Evolutionary conservation across 1,284 basidiomycete genomes (phyloP).

Genomic region (Cryptococcus deneoformans): DNA sequence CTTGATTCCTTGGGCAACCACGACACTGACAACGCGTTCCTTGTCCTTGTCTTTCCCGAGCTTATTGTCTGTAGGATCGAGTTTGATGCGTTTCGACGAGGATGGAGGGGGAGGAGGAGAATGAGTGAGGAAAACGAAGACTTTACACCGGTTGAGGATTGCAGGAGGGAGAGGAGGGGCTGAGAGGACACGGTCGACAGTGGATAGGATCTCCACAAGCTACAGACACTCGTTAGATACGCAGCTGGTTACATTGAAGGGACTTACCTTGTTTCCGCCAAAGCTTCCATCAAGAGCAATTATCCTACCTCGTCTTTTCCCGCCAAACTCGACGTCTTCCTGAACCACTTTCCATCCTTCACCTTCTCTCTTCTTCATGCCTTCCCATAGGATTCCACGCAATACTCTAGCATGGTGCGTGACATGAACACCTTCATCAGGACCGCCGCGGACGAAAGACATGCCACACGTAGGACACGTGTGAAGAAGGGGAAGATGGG

Average conservation of each 20-base stretch:
- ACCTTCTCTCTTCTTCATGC: constrained; percentile 18
- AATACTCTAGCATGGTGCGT: constrained; percentile 48
- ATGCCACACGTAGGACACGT: constrained; percentile 49
- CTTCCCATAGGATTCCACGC: constrained; percentile 48
- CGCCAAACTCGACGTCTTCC: constrained; percentile 21
- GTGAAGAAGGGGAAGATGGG: constrained; percentile 30
- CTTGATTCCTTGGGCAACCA: constrained; percentile 50
- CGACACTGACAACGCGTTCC: constrained; percentile 48
- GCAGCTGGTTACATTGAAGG: neutral
- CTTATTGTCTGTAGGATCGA: neutral
- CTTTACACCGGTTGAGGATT: constrained; percentile 45
- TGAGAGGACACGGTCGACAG: constrained; percentile 49
- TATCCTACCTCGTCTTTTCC: constrained; percentile 28
- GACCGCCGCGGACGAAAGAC: constrained; percentile 50
- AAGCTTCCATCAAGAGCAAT: constrained; percentile 38
- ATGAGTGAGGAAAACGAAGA: constrained; percentile 47
- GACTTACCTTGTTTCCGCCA: constrained; percentile 26
- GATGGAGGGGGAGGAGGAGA: constrained; percentile 23
- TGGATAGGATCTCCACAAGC: constrained; percentile 46
- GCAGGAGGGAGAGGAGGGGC: constrained; percentile 42
- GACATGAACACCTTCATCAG: constrained; percentile 46
- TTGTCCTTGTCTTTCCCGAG: constrained; percentile 1
- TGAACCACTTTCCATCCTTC: constrained; percentile 30
- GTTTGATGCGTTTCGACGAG: constrained; percentile 16
- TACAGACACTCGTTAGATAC: constrained; percentile 5